A percentile compares a stretch with the other conserved stretches of the same genome.
Evolutionary conservation across 129 eudicot genomes (phyloP).

Genomic region (Centella asiatica): DNA sequence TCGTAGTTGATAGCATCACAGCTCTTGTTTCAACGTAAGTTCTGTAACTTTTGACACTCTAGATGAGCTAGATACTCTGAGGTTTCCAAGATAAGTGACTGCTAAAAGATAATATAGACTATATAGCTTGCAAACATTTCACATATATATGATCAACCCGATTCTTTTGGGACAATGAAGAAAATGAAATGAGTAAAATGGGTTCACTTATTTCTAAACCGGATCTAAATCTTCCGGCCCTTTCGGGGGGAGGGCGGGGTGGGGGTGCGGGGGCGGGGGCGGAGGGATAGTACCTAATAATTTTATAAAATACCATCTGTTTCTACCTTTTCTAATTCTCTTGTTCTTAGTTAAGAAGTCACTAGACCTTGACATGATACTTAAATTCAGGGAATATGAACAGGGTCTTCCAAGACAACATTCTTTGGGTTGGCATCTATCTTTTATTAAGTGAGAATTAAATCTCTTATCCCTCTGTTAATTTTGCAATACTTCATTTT

Average conservation of each 20-base stretch:
- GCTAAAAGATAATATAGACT: not conserved
- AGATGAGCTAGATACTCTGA: not conserved
- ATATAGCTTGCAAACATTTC: too few relatives aligned
- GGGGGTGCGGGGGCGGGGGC: too few relatives aligned
- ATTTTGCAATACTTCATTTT: not conserved
- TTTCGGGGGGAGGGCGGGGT: not conserved
- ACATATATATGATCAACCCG: not conserved
- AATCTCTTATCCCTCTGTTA: not conserved
- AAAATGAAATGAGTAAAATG: too few relatives aligned
- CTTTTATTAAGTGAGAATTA: conserved; percentile 58
- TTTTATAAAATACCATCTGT: too few relatives aligned
- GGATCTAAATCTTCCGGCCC: conserved; percentile 1
- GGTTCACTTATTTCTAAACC: not conserved
- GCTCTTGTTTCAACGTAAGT: conserved; percentile 72
- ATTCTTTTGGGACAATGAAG: not conserved
- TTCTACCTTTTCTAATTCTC: not conserved
- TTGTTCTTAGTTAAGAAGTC: not conserved
- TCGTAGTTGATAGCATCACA: conserved; percentile 85
- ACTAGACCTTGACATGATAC: not conserved
- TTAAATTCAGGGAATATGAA: conserved; percentile 47
- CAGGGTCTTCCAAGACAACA: conserved; percentile 58
- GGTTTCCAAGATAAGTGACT: not conserved
- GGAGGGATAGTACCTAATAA: too few relatives aligned
- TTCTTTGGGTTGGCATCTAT: conserved; percentile 82
- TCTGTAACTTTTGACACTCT: not conserved